Evolutionary conservation across 1,284 basidiomycete species (phyloP), one percentile per base, ranked within the genome.

Genomic region (Tilletia walkeri): DNA sequence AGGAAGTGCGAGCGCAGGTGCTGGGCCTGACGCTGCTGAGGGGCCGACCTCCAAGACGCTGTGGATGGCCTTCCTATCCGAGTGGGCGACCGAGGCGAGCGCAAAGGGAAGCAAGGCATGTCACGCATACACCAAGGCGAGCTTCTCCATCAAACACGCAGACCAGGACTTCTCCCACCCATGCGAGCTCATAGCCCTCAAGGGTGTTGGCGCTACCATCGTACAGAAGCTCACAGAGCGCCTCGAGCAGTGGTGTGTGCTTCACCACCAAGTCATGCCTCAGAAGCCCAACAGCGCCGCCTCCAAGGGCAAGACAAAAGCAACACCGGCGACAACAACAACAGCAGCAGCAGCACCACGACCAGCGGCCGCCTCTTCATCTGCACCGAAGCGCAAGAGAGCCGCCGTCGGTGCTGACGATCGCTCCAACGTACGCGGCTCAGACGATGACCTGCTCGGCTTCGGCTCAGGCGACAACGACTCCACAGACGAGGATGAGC

Each of bases 141-240:
- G 71, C 74, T 0, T 72, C 73, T 67, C 72, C 75, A 63, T 63
- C 38, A 38, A 63, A 16, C 30, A 63, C 16, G 59, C 59, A 38
- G 16, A 38, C 24, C 75, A 78, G 50, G 68, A 75, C 20, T 75
- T 80, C 38, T 68, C 70, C 56, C 79, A 80, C 67, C 80, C 80
- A 2, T 76, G 73, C 39, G 77, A 82, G 68, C 76, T 77, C 2
- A 76, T 77, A 1, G 71, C 73, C 56, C 73, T 82, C 2, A 66
- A 69, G 0, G 80, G 78, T 16, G 78, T 82, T 24, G 80, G 80
- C 6, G 72, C 74, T 12, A 78, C 75, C 9, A 80, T 81, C n/a
- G 76, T 78, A 16, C 67, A 72, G 65, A 75, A 75, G 59, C 73
- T 82, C 54, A 74, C 76, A 45, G 66, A 73, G 65, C 71, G 73